Evolutionary conservation across 768 basidiomycete genomes (phyloP).

Genomic region (Suillus subaureus): DNA sequence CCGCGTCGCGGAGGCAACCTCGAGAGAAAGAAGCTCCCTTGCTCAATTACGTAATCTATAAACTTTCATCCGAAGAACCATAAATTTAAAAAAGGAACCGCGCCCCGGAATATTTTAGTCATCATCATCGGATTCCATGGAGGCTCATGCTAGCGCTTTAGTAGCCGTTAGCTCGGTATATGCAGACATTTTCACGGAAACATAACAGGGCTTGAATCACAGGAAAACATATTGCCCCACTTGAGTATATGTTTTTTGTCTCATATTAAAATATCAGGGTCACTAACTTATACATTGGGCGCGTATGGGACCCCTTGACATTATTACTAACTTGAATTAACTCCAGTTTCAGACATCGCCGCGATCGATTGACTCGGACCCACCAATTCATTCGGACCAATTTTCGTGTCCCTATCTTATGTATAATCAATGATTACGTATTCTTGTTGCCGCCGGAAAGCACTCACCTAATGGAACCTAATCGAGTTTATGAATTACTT

Average conservation of each 20-base stretch:
- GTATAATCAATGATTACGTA: background rate
- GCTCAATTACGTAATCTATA: constrained; percentile 22
- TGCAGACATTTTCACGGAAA: too few species aligned
- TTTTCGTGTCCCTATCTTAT: background rate
- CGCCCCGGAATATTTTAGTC: constrained; percentile 6
- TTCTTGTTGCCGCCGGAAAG: background rate
- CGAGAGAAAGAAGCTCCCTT: constrained; percentile 11
- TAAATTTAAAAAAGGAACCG: constrained; percentile 6
- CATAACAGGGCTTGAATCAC: too few species aligned
- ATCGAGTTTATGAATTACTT: background rate
- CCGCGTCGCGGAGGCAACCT: constrained; percentile 28
- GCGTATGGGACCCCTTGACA: too few species aligned
- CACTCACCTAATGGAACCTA: background rate
- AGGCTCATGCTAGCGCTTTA: too few species aligned
- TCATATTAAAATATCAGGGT: constrained; percentile 1
- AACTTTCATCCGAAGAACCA: constrained; percentile 8
- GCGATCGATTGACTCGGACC: background rate
- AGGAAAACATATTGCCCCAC: too few species aligned
- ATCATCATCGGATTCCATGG: constrained; percentile 4
- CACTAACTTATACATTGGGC: too few species aligned
- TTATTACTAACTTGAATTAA: background rate
- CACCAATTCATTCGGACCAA: background rate
- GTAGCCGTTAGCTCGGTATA: too few species aligned
- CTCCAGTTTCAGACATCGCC: background rate
- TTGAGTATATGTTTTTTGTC: background rate